Conservation (phyloP, 176 grass and related monocot genomes). For the Cenchrus purpureus region DNA sequence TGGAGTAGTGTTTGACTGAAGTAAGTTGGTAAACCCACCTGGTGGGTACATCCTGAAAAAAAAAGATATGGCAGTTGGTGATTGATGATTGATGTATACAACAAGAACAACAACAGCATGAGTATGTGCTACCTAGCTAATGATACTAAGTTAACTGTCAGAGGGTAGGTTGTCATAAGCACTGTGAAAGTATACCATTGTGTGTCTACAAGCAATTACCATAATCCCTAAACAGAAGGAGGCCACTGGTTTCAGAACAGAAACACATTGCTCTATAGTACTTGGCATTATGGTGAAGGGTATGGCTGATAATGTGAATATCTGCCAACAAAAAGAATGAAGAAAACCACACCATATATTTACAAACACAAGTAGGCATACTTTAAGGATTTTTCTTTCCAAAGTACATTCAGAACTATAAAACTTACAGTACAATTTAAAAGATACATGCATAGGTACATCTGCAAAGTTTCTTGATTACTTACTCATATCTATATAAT, state of each 20-base stretch:
- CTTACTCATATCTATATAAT: too few relatives aligned
- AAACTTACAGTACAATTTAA: background rate
- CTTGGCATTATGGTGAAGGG: conserved; percentile 62
- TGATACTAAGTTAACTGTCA: conserved; percentile 1
- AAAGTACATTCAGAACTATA: conserved; percentile 5
- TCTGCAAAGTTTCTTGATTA: background rate
- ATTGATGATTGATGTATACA: too few relatives aligned
- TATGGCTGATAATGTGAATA: conserved; percentile 95
- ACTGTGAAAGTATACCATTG: background rate
- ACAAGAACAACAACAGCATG: too few relatives aligned
- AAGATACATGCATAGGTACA: background rate
- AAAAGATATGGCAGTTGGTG: too few relatives aligned
- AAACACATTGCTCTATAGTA: conserved; percentile 59
- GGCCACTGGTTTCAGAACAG: conserved; percentile 80
- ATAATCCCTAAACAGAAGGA: conserved; percentile 94
- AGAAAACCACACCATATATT: conserved; percentile 13
- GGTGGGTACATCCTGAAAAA: too few relatives aligned
- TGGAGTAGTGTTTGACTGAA: too few relatives aligned
- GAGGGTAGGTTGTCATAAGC: background rate
- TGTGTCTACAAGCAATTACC: conserved; percentile 46
- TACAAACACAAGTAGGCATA: background rate
- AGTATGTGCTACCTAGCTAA: too few relatives aligned
- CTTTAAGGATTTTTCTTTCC: background rate
- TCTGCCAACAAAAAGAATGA: conserved; percentile 53
- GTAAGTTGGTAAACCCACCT: too few relatives aligned